phyloP scores from a whole-genome alignment of 1,284 basidiomycete species.

The Sparassis latifolia region DNA sequence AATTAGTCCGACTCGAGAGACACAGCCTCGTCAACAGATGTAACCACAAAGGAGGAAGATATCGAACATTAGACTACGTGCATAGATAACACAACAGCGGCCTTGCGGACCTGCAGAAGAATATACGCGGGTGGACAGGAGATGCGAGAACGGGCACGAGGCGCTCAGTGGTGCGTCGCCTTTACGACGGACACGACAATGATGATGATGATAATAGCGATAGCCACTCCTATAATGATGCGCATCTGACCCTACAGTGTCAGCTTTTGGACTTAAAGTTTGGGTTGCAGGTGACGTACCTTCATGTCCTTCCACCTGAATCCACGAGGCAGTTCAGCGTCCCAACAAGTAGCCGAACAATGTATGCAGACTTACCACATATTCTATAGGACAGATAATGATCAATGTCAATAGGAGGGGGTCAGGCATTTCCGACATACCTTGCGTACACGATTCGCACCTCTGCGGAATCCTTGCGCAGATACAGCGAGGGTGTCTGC shows the following conservation, averaged over 20 bases:
- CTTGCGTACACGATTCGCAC: constrained; percentile 97
- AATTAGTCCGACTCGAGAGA: neutral
- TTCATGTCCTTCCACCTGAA: constrained; percentile 97
- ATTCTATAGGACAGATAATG: constrained; percentile 38
- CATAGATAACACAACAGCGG: neutral
- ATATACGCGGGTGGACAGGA: neutral
- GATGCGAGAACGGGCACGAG: neutral
- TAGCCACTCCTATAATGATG: constrained; percentile 82
- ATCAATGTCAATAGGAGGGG: neutral
- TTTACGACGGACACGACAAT: constrained; percentile 92
- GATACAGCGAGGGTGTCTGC: constrained; percentile 95
- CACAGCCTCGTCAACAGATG: neutral
- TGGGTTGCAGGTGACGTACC: constrained; percentile 34
- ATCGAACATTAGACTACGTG: neutral
- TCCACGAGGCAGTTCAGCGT: constrained; percentile 2
- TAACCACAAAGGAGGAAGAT: neutral
- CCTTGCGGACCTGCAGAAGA: neutral
- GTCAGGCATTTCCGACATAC: constrained; percentile 49
- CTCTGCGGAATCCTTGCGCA: constrained; percentile 97
- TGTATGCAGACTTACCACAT: constrained; percentile 63
- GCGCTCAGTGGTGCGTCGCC: constrained; percentile 47
- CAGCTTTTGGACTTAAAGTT: too few relatives aligned
- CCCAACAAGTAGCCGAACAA: too few relatives aligned
- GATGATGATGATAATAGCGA: constrained; percentile 86
- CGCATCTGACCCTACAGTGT: constrained; percentile 56